Evolutionary conservation across 2,329 filamentous ascomycete genomes (phyloP).

Genomic region (Fusarium sp.): DNA sequence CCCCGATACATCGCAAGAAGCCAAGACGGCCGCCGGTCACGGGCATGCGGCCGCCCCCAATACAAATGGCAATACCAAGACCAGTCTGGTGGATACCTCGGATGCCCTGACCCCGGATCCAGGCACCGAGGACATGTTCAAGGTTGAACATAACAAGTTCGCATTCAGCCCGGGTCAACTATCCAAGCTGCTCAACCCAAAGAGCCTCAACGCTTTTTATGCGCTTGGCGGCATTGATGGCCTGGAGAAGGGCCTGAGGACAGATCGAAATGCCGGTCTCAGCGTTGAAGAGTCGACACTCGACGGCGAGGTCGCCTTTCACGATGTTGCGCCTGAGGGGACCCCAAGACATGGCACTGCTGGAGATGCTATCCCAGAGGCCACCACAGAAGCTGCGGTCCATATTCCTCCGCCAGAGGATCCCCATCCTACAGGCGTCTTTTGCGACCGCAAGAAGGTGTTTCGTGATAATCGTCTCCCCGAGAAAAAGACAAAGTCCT

Average conservation of each 20-base stretch:
- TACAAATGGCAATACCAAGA: neutral
- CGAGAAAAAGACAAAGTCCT: constrained; percentile 71
- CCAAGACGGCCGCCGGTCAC: constrained; percentile 19
- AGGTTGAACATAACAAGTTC: constrained; percentile 81
- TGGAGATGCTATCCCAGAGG: constrained; percentile 49
- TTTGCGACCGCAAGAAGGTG: constrained; percentile 51
- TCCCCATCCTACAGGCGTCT: constrained; percentile 35
- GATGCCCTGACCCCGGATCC: constrained; percentile 65
- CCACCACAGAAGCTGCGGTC: constrained; percentile 41
- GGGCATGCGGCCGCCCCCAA: constrained; percentile 20
- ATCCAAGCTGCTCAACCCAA: constrained; percentile 83
- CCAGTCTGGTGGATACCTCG: constrained; percentile 39
- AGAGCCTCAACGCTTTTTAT: constrained; percentile 80
- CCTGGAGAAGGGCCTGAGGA: constrained; percentile 78
- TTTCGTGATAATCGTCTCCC: constrained; percentile 74
- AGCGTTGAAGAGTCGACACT: constrained; percentile 76
- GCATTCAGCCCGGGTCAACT: constrained; percentile 87
- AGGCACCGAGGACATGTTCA: constrained; percentile 78
- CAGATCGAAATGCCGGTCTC: constrained; percentile 73
- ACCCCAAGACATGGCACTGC: constrained; percentile 51
- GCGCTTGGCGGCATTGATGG: constrained; percentile 80
- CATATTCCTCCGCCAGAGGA: constrained; percentile 43
- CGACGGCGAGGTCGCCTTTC: constrained; percentile 75
- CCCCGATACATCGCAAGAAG: constrained; percentile 25
- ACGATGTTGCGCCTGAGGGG: constrained; percentile 64